phyloP scores from a whole-genome alignment of 176 grass and related monocot species.

The Tillandsia fasciculata region DNA sequence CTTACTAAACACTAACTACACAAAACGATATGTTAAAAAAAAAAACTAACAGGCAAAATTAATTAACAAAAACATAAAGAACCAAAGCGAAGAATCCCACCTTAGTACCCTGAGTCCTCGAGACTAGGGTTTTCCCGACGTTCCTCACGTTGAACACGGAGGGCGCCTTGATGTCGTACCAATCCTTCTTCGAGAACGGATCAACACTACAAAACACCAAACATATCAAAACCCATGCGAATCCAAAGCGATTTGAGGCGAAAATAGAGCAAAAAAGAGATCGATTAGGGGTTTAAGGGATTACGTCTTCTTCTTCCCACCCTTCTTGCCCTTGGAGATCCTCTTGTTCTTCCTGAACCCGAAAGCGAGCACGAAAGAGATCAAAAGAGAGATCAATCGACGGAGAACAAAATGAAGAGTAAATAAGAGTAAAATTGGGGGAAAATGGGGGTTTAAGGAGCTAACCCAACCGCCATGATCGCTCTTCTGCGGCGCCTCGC shows the following conservation, averaged over 20 bases:
- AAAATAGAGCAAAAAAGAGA: background rate
- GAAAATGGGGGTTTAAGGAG: background rate
- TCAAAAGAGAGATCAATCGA: background rate
- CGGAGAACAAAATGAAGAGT: background rate
- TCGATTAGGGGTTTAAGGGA: background rate
- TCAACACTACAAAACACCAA: conserved; percentile 43
- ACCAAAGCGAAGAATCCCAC: conserved; percentile 13
- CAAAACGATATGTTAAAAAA: background rate
- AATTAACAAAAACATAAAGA: background rate
- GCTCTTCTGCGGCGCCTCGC: background rate
- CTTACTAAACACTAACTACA: background rate
- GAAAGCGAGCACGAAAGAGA: background rate
- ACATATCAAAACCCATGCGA: background rate
- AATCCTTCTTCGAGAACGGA: conserved; percentile 84
- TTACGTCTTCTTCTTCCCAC: conserved; percentile 84
- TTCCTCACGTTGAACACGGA: conserved; percentile 49
- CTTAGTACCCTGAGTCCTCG: conserved; percentile 95
- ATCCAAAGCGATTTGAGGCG: background rate
- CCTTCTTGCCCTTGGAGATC: conserved; percentile 89
- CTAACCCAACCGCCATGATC: conserved; percentile 15
- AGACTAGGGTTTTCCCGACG: conserved; percentile 85
- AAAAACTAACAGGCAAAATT: background rate
- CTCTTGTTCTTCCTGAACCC: conserved; percentile 82
- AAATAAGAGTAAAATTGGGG: background rate
- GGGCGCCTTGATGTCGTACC: conserved; percentile 96